Base-by-base conservation (phyloP, 2,329 filamentous ascomycete genomes). In the Aurifilum marmelostoma region DNA sequence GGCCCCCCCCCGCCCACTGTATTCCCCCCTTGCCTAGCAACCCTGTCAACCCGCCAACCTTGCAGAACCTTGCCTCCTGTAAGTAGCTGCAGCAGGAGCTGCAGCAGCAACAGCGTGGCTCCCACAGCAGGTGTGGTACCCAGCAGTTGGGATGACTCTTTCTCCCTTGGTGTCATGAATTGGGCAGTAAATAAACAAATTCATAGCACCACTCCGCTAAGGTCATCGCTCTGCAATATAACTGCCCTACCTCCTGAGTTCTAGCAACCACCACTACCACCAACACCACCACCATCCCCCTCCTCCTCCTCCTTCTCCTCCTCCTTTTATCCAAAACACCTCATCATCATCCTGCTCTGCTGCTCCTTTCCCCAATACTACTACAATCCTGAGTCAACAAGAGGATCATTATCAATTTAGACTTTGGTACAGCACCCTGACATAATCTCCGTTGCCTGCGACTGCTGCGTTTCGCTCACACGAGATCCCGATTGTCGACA, bases 371-470 rank as follows among this genome's bases (percentile, higher is more conserved):
- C 24, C 29, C 34, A 60, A 7, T 34, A 34, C 34, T 8, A 41
- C 21, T n/a, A n/a, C 24, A n/a, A 27, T 47, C 43, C 59, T 43
- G 59, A 37, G 27, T 29, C n/a, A 9, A 43, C 29, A 39, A n/a
- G 34, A 12, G 47, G 29, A 18, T 41, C 47, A 24, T 39, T 6
- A 24, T 37, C 9, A 6, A 12, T 18, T 52, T 52, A 29, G 34
- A 52, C n/a, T 32, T 34, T 65, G 29, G 34, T 41, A 39, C 63
- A 47, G 61, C 63, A 43, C 43, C 50, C 39, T 47, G 41, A 63
- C 34, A 65, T 58, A 65, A 65, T 65, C 52, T 65, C 63, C 63
- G 63, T 32, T 39, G 63, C 63, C 63, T 65, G 63, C n/a, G n/a
- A n/a, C 54, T 65, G 21, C 34, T 14, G 24, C 11, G 21, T n/a